Conservation (phyloP, 192 early-diverging fungal genomes). For the Umbelopsis isabellina region DNA sequence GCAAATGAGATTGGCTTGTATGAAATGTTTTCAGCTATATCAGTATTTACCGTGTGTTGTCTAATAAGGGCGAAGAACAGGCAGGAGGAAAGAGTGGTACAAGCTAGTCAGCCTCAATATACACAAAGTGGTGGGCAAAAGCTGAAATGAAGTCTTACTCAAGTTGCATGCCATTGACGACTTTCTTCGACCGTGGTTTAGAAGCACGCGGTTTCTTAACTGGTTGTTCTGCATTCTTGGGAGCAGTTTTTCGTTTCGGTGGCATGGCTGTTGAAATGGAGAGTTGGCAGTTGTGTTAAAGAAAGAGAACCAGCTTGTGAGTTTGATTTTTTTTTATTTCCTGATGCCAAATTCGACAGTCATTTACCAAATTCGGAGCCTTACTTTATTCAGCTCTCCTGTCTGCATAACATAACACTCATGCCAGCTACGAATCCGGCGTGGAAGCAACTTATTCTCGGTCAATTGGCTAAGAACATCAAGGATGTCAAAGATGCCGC, state of each 20-base stretch:
- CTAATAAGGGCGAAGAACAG: neutral
- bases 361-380: neutral
- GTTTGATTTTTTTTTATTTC: neutral
- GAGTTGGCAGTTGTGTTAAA: too few relatives aligned
- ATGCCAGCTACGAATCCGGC: slow-evolving; percentile 5
- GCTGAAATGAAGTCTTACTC: neutral
- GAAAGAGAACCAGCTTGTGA: neutral
- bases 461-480: slow-evolving; percentile 27
- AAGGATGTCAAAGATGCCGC: neutral
- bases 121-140: neutral
- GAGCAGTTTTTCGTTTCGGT: slow-evolving; percentile 27
- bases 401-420: neutral
- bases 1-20: neutral
- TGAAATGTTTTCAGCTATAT: neutral
- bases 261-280: slow-evolving; percentile 22
- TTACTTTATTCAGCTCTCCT: neutral
- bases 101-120: neutral
- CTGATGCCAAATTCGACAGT: neutral
- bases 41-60: neutral
- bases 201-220: slow-evolving; percentile 5
- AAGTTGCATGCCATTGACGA: neutral
- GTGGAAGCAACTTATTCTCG: slow-evolving; percentile 30
- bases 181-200: neutral
- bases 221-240: slow-evolving; percentile 19
- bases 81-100: neutral